A percentile compares a stretch with the other conserved stretches of the same genome.
These are phyloP conservation scores for Candida maltosa DNA, from an alignment of 805 yeast species.

Conservation along the genomic window DNA sequence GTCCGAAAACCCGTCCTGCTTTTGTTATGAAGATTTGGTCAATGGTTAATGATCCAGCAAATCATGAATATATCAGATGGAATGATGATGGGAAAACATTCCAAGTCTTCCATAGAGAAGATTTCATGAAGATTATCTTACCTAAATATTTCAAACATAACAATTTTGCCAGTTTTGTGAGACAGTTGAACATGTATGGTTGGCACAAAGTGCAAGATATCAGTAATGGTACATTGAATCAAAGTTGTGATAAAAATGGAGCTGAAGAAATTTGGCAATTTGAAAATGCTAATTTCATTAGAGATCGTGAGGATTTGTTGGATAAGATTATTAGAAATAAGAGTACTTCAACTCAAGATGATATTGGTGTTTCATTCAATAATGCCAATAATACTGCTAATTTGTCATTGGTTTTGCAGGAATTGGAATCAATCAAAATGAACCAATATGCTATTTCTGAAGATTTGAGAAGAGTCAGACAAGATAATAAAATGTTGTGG, in stretches of 20 bases:
- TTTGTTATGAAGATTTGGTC: slow-evolving; percentile 93
- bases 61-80: slow-evolving; percentile 78
- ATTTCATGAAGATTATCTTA: slow-evolving; percentile 75
- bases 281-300: slow-evolving; percentile 73
- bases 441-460: slow-evolving; percentile 81
- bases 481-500: slow-evolving; percentile 90
- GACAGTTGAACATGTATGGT: slow-evolving; percentile 97
- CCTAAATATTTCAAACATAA: slow-evolving; percentile 94
- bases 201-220: slow-evolving; percentile 98
- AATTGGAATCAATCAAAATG: slow-evolving; percentile 69
- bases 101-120: slow-evolving; percentile 79
- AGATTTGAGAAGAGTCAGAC: slow-evolving; percentile 76
- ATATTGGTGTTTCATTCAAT: slow-evolving; percentile 14
- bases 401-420: slow-evolving; percentile 55
- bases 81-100: slow-evolving; percentile 80
- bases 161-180: slow-evolving; percentile 90
- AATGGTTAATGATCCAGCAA: slow-evolving; percentile 83
- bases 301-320: slow-evolving; percentile 77
- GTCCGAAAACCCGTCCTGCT: slow-evolving; percentile 71
- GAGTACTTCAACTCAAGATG: slow-evolving; percentile 24
- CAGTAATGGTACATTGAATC: slow-evolving; percentile 59
- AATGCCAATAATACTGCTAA: slow-evolving; percentile 29
- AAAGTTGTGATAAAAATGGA: slow-evolving; percentile 32
- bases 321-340: slow-evolving; percentile 82
- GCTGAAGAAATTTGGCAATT: slow-evolving; percentile 87